A percentile compares a stretch with the other conserved stretches of the same genome.
Evolutionary conservation across 768 basidiomycete genomes (phyloP).

Genomic region (Inosperma sp.): DNA sequence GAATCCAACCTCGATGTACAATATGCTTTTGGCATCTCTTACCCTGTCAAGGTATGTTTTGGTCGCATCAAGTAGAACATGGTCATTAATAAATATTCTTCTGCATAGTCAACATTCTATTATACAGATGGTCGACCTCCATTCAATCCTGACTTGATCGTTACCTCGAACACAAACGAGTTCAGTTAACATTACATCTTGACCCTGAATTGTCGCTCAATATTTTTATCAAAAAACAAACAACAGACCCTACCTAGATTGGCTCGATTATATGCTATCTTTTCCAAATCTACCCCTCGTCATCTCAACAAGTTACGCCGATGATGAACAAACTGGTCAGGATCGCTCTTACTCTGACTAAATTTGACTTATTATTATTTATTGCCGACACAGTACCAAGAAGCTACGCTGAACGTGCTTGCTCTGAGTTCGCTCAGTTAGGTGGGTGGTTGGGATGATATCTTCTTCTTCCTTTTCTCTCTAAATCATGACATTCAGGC

Average conservation of each 20-base stretch:
- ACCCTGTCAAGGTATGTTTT: slow-evolving; percentile 18
- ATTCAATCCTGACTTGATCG: slow-evolving; percentile 43
- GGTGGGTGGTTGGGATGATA: slow-evolving; percentile 29
- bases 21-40: slow-evolving; percentile 60
- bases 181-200: no score
- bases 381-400: slow-evolving; percentile 41
- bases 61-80: neutral
- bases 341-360: neutral
- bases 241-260: slow-evolving; percentile 35
- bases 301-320: slow-evolving; percentile 66
- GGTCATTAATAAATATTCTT: neutral
- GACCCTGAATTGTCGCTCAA: no score
- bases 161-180: slow-evolving; percentile 38
- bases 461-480: no score
- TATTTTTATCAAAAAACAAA: slow-evolving; percentile 9
- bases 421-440: slow-evolving; percentile 55
- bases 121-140: slow-evolving; percentile 61
- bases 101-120: slow-evolving; percentile 41
- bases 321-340: slow-evolving; percentile 62
- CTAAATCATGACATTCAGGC: slow-evolving; percentile 31
- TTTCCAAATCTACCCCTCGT: slow-evolving; percentile 46
- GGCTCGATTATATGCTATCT: slow-evolving; percentile 52
- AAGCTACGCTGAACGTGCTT: slow-evolving; percentile 50
- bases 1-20: slow-evolving; percentile 71
- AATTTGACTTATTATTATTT: neutral